Percentiles rank a stretch among this genome's conserved stretches.
phyloP scores from a whole-genome alignment of 164 flowering plant species.

The Vitis amurensis region DNA sequence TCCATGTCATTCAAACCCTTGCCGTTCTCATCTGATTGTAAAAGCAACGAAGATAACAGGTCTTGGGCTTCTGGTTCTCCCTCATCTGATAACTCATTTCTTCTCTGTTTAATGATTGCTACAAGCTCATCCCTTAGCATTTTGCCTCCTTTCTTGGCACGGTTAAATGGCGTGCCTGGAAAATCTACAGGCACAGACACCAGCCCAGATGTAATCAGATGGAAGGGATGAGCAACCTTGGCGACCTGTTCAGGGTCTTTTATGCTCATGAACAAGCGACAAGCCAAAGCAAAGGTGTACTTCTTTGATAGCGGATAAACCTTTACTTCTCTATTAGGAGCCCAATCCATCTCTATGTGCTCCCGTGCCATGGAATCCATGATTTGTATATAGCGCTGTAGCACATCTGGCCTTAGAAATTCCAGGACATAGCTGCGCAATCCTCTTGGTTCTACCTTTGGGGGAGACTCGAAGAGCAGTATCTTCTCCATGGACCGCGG shows the following conservation, averaged over 20 bases:
- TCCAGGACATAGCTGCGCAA: slow-evolving; percentile 30
- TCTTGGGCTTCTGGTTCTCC: slow-evolving; percentile 34
- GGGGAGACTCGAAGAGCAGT: slow-evolving; percentile 30
- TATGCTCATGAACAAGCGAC: slow-evolving; percentile 32
- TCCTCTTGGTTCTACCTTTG: slow-evolving; percentile 27
- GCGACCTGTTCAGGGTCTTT: slow-evolving; percentile 37
- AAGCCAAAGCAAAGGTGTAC: slow-evolving; percentile 41
- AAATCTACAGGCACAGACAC: slow-evolving; percentile 43
- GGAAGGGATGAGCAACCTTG: slow-evolving; percentile 30
- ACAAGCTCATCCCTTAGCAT: slow-evolving; percentile 31
- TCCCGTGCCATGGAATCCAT: slow-evolving; percentile 38
- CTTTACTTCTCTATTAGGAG: background rate
- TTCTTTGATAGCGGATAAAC: slow-evolving; percentile 26
- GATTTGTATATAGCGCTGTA: slow-evolving; percentile 31
- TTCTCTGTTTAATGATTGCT: slow-evolving; percentile 36
- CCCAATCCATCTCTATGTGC: slow-evolving; percentile 18
- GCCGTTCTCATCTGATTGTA: slow-evolving; percentile 33
- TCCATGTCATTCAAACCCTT: slow-evolving; percentile 43
- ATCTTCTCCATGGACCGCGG: slow-evolving; percentile 38
- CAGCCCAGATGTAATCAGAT: slow-evolving; percentile 28
- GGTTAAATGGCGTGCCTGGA: slow-evolving; percentile 48
- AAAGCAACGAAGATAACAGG: slow-evolving; percentile 44
- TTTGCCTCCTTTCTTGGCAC: slow-evolving; percentile 35
- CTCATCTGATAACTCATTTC: slow-evolving; percentile 21
- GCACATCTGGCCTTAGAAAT: slow-evolving; percentile 45